Percentiles rank a stretch among this genome's conserved stretches.
Evolutionary conservation across 306 rosid genomes (phyloP).

Genomic region (Acacia melanoxylon): DNA sequence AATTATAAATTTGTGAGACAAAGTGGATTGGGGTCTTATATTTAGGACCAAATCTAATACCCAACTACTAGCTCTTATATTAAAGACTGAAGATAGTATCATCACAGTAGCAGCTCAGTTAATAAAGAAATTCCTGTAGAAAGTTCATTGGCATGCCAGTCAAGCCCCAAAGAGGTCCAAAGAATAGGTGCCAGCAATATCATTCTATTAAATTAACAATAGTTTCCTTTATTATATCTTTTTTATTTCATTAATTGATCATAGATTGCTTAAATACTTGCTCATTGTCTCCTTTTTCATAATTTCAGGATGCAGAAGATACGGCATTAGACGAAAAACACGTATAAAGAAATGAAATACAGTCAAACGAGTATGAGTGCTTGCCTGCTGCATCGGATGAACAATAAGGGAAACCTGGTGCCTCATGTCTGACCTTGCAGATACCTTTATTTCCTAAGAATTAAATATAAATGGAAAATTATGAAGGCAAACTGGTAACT

Average conservation of each 20-base stretch:
- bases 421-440: conserved; percentile 75
- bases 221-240: not conserved
- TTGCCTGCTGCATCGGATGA: conserved; percentile 98
- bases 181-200: not conserved
- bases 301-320: conserved; percentile 12
- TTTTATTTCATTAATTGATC: not conserved
- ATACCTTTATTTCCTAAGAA: conserved; percentile 78
- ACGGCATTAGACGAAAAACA: conserved; percentile 17
- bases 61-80: no score
- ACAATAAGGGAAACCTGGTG: conserved; percentile 94
- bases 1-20: no score
- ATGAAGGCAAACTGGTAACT: not conserved
- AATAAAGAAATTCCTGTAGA: not conserved
- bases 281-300: not conserved
- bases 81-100: no score
- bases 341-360: conserved; percentile 11
- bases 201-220: conserved; percentile 2
- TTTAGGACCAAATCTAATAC: no score
- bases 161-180: not conserved
- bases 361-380: conserved; percentile 14
- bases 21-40: no score
- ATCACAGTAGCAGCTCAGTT: not conserved
- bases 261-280: conserved; percentile 4
- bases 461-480: conserved; percentile 19
- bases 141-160: not conserved